Evolutionary conservation across 139 green algal species (phyloP).

Genomic region (Chlamydomonas asymmetrica): DNA sequence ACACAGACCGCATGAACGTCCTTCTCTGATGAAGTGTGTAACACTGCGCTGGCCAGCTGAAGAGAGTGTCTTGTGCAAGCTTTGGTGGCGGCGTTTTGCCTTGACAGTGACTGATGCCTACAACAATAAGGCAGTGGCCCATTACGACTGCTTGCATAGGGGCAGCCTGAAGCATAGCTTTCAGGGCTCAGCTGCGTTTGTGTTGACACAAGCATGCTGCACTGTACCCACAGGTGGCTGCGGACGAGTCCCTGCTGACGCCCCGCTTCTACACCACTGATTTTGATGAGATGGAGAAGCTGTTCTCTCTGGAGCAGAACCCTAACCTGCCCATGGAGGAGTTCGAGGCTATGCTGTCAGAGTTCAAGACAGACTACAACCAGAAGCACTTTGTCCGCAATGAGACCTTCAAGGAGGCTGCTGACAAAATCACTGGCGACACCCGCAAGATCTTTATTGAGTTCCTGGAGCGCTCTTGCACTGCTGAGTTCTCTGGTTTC

Average conservation of each 20-base stretch:
- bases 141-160: no score
- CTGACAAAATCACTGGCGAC: constrained; percentile 84
- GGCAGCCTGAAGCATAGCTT: no score
- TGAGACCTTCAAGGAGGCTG: constrained; percentile 87
- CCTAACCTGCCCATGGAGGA: constrained; percentile 90
- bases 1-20: no score
- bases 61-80: no score
- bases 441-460: constrained; percentile 94
- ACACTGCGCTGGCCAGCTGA: no score
- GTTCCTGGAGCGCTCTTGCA: constrained; percentile 99
- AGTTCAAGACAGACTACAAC: constrained; percentile 99
- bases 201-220: no score
- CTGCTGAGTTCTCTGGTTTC: constrained; percentile 98
- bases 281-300: constrained; percentile 98
- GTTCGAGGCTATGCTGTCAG: constrained; percentile 82
- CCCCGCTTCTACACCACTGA: constrained; percentile 91
- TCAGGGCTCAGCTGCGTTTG: no score
- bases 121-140: no score
- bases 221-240: no score
- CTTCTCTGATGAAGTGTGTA: no score
- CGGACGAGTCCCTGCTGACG: constrained; percentile 88
- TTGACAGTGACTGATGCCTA: no score
- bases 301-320: constrained; percentile 95
- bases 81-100: no score
- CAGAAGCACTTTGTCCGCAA: constrained; percentile 98